phyloP scores from a whole-genome alignment of 164 flowering plant species.

The Vitis rupestris region DNA sequence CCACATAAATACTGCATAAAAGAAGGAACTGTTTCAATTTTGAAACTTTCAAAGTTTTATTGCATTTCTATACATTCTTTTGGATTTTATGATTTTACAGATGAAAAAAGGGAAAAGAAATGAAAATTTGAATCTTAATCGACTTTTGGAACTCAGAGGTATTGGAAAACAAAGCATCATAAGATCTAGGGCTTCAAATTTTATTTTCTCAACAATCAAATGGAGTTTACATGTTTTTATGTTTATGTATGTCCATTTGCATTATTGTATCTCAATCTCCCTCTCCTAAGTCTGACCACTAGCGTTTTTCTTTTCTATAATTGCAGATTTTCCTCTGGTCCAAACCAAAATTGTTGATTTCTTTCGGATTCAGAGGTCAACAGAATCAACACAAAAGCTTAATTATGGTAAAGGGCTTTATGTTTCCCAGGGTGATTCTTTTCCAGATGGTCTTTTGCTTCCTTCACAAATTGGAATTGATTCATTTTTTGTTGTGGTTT shows the following conservation, averaged over 20 bases:
- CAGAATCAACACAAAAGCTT: constrained; percentile 22
- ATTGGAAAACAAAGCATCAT: no score
- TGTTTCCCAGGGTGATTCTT: not conserved
- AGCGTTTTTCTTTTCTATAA: not conserved
- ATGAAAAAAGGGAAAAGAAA: no score
- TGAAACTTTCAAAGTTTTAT: no score
- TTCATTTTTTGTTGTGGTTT: not conserved
- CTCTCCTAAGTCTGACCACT: no score
- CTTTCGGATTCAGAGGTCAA: constrained; percentile 66
- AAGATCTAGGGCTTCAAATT: not conserved
- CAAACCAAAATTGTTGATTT: constrained; percentile 93
- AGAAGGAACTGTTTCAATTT: no score
- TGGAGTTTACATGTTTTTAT: not conserved
- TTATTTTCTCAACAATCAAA: not conserved
- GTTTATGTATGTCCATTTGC: not conserved
- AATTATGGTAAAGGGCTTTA: constrained; percentile 35
- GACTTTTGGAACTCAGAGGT: no score
- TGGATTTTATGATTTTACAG: no score
- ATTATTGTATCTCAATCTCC: not conserved
- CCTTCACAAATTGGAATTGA: not conserved
- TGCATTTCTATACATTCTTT: no score
- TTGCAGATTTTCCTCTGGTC: constrained; percentile 71
- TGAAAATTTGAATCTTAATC: no score
- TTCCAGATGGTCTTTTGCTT: not conserved
- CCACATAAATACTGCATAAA: no score